A percentile compares a stretch with the other conserved stretches of the same genome.
These are phyloP conservation scores for Edaphochlamys debaryana DNA, from an alignment of 139 green algal genomes.

Conservation along the genomic window DNA sequence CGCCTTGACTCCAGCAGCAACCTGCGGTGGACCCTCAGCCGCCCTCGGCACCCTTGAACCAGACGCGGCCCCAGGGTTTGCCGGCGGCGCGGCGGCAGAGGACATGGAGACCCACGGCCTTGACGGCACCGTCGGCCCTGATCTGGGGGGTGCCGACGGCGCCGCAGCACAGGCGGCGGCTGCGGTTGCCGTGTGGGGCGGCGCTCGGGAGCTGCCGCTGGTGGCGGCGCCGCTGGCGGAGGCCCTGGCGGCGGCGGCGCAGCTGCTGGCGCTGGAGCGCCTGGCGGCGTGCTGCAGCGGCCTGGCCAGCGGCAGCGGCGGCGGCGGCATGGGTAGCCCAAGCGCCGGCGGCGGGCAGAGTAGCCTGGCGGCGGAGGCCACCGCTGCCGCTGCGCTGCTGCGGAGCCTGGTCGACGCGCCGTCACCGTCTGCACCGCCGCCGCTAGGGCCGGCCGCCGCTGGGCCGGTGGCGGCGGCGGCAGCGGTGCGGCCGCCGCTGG, in stretches of 20 bases:
- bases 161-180: no score
- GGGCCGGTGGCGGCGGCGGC: no score
- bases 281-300: not conserved
- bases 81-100: no score
- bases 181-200: not conserved
- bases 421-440: not conserved
- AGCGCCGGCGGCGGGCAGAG: not conserved
- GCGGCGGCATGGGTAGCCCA: not conserved
- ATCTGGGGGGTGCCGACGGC: no score
- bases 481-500: no score
- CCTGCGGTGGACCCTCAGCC: no score
- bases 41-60: no score
- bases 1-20: no score
- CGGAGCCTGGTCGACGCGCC: not conserved
- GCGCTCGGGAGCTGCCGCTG: not conserved
- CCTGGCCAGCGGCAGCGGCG: not conserved
- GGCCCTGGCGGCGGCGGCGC: not conserved
- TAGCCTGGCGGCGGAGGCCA: not conserved
- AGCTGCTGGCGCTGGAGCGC: constrained; percentile 4
- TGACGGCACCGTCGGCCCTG: no score
- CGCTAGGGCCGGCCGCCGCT: no score
- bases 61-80: no score
- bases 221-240: constrained; percentile 1
- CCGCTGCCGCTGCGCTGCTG: constrained; percentile 12
- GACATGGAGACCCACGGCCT: no score